Evolutionary conservation across 1,284 basidiomycete species (phyloP).

Genomic region (Boletellus deceptivus): DNA sequence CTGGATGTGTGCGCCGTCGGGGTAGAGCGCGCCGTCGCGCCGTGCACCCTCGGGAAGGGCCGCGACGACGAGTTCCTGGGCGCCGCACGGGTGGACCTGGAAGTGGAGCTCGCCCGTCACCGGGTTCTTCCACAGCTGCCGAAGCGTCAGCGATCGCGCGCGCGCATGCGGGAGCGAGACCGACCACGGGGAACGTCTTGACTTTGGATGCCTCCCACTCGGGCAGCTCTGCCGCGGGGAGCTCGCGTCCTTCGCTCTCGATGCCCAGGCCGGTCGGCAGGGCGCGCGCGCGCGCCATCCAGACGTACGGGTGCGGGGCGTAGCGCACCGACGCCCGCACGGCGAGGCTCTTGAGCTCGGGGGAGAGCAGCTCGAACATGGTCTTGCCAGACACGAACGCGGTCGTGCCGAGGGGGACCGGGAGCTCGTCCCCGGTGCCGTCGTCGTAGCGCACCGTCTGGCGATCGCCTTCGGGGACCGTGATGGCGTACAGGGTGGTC

Average conservation of each 20-base stretch:
- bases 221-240: constrained; percentile 56
- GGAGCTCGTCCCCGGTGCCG: constrained; percentile 79
- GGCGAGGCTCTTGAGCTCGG: constrained; percentile 77
- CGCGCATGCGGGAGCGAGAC: background rate
- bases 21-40: constrained; percentile 53
- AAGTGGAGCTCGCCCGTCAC: constrained; percentile 67
- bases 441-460: constrained; percentile 87
- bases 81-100: constrained; percentile 65
- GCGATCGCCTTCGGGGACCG: constrained; percentile 63
- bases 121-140: constrained; percentile 79
- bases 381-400: constrained; percentile 79
- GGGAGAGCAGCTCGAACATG: constrained; percentile 83
- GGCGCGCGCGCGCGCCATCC: constrained; percentile 70
- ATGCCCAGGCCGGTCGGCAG: constrained; percentile 70
- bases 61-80: constrained; percentile 48
- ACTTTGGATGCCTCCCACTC: constrained; percentile 64
- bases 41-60: constrained; percentile 51
- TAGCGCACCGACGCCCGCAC: constrained; percentile 68
- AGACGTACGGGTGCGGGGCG: constrained; percentile 72
- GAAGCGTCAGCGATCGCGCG: background rate
- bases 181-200: constrained; percentile 64
- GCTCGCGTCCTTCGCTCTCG: constrained; percentile 64
- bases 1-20: constrained; percentile 62
- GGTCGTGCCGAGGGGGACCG: constrained; percentile 84
- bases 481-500: constrained; percentile 84